Percentiles rank a stretch among this genome's conserved stretches.
Conservation (phyloP, 139 green algal genomes). For the Chlamydomonas asymmetrica region DNA sequence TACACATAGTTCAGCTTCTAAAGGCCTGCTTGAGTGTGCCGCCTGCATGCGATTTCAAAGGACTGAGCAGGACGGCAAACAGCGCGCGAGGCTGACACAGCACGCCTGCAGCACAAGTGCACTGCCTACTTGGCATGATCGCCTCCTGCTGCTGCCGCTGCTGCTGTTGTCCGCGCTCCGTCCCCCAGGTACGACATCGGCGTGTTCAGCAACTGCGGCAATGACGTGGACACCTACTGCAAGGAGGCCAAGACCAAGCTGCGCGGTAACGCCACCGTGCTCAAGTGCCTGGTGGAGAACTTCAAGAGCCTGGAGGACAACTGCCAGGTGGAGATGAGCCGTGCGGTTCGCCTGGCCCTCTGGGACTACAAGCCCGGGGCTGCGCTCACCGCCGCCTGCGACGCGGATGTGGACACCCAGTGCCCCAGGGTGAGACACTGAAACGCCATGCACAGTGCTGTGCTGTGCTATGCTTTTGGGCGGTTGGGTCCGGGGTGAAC, state of each 20-base stretch:
- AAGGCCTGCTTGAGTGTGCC: conserved; percentile 24
- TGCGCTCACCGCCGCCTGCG: conserved; percentile 70
- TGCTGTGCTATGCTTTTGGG: too few relatives aligned
- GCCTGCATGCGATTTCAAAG: too few relatives aligned
- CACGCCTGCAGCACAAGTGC: too few relatives aligned
- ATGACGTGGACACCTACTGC: conserved; percentile 63
- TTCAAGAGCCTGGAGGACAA: conserved; percentile 34
- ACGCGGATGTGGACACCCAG: conserved; percentile 62
- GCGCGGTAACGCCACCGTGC: conserved; percentile 65
- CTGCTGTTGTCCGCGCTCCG: too few relatives aligned
- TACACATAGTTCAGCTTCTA: conserved; percentile 27
- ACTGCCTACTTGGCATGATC: too few relatives aligned
- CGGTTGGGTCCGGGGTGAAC: too few relatives aligned
- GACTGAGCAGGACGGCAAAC: too few relatives aligned
- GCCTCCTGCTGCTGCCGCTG: too few relatives aligned
- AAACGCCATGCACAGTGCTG: too few relatives aligned
- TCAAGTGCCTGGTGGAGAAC: conserved; percentile 74
- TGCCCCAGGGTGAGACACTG: conserved; percentile 55
- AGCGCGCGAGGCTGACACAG: too few relatives aligned
- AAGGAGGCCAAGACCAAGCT: conserved; percentile 51
- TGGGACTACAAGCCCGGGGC: conserved; percentile 75
- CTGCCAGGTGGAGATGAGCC: conserved; percentile 64
- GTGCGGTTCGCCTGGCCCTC: conserved; percentile 78
- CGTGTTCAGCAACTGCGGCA: conserved; percentile 45
- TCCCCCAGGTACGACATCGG: conserved; percentile 57